Conservation (phyloP, 2,329 filamentous ascomycete genomes). For the Epichloe sp. region DNA sequence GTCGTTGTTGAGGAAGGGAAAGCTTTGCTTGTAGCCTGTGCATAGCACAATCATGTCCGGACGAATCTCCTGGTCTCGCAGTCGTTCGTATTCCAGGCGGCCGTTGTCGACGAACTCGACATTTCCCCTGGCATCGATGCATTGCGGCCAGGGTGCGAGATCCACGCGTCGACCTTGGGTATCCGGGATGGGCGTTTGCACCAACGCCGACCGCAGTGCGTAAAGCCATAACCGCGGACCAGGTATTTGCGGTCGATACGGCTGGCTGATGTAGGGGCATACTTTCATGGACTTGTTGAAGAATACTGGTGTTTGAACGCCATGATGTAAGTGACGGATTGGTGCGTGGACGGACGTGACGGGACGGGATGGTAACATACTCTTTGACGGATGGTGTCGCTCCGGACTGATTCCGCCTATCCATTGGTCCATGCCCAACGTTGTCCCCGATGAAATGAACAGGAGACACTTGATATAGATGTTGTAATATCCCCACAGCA, state of each 20-base stretch:
- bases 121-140: slow-evolving; percentile 19
- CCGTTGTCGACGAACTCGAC: slow-evolving; percentile 22
- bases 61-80: slow-evolving; percentile 17
- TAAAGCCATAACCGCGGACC: slow-evolving; percentile 10
- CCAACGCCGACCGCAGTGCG: slow-evolving; percentile 19
- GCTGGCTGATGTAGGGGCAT: slow-evolving; percentile 23
- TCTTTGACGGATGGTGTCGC: slow-evolving; percentile 17
- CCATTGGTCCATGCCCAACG: slow-evolving; percentile 28
- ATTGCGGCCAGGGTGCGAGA: slow-evolving; percentile 28
- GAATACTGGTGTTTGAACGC: slow-evolving; percentile 17
- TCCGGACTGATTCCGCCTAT: slow-evolving; percentile 23
- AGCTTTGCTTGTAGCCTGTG: slow-evolving; percentile 31
- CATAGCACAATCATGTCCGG: slow-evolving; percentile 30
- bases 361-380: slow-evolving; percentile 3
- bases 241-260: slow-evolving; percentile 14
- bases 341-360: too few species aligned
- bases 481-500: slow-evolving; percentile 30
- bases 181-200: slow-evolving; percentile 21
- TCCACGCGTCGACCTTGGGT: slow-evolving; percentile 24
- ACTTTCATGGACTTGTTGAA: slow-evolving; percentile 26
- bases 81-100: slow-evolving; percentile 16
- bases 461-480: slow-evolving; percentile 24
- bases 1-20: slow-evolving; percentile 21
- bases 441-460: slow-evolving; percentile 21
- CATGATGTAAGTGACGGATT: too few species aligned